Evolutionary conservation across 1,284 basidiomycete genomes (phyloP).

Genomic region (Leucocoprinus gongylophorus): DNA sequence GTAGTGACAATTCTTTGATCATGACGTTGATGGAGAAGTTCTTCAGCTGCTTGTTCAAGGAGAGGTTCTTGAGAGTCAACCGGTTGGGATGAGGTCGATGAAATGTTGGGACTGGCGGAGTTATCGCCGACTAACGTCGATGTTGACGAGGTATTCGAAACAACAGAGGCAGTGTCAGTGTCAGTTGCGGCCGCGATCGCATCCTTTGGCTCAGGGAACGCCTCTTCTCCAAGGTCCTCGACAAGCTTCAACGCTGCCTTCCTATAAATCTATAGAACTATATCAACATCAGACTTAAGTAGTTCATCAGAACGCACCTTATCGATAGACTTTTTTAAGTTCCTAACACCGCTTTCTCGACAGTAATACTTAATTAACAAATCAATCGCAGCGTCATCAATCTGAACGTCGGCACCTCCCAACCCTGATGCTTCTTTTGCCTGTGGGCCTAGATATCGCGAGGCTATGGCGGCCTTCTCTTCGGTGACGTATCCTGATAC

Average conservation of each 20-base stretch:
- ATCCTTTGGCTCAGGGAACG: constrained; percentile 62
- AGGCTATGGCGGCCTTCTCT: constrained; percentile 92
- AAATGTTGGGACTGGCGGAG: not conserved
- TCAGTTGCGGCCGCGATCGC: constrained; percentile 17
- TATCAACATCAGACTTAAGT: constrained; percentile 5
- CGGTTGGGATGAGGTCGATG: constrained; percentile 18
- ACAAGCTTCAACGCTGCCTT: constrained; percentile 95
- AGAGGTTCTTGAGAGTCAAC: constrained; percentile 36
- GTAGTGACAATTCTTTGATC: constrained; percentile 52
- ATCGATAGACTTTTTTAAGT: constrained; percentile 94
- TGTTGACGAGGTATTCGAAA: constrained; percentile 6
- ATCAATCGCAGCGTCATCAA: constrained; percentile 80
- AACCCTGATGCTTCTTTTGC: constrained; percentile 90
- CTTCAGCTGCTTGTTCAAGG: constrained; percentile 9
- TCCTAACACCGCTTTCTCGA: constrained; percentile 92
- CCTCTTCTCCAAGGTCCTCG: constrained; percentile 84
- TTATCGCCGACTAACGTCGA: constrained; percentile 17
- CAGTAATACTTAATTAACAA: constrained; percentile 95
- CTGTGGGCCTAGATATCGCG: constrained; percentile 89
- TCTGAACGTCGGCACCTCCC: constrained; percentile 72
- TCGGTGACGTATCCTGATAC: constrained; percentile 96
- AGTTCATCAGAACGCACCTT: constrained; percentile 48
- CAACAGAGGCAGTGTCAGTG: constrained; percentile 3
- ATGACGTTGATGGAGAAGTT: constrained; percentile 6
- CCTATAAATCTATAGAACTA: constrained; percentile 74